Conservation (phyloP, 1,284 basidiomycete species). For the Apiotrichum porosum region DNA sequence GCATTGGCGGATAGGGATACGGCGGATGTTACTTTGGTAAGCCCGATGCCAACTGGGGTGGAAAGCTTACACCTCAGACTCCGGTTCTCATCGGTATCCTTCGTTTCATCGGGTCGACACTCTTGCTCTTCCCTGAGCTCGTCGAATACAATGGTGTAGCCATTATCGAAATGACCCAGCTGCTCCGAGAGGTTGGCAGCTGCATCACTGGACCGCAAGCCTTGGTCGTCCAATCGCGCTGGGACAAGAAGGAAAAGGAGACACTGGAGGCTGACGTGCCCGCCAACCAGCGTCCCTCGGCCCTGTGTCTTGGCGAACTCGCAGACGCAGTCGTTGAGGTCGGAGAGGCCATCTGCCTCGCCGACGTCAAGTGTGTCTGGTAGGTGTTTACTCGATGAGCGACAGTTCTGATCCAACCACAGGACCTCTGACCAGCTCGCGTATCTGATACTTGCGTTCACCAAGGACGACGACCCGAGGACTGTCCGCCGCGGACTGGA, state of each 20-base stretch:
- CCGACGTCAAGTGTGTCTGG: conserved; percentile 23
- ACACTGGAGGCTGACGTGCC: neutral
- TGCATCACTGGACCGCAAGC: too few species aligned
- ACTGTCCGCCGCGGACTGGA: conserved; percentile 22
- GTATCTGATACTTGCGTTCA: conserved; percentile 21
- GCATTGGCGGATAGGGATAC: too few species aligned
- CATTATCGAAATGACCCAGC: neutral
- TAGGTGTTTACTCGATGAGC: conserved; percentile 20
- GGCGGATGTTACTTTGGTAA: too few species aligned
- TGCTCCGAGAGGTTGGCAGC: too few species aligned
- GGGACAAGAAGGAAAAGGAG: neutral
- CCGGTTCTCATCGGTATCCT: conserved; percentile 16
- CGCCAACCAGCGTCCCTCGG: neutral
- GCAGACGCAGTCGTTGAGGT: conserved; percentile 18
- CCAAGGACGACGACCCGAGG: neutral
- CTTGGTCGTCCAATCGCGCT: too few species aligned
- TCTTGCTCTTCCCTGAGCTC: conserved; percentile 21
- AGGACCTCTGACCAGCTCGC: conserved; percentile 31
- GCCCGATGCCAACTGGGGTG: too few species aligned
- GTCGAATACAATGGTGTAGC: neutral
- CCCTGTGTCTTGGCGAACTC: conserved; percentile 16
- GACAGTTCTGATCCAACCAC: too few species aligned
- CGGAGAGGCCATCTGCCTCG: conserved; percentile 23
- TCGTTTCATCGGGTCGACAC: conserved; percentile 13
- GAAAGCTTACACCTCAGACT: too few species aligned